phyloP scores from a whole-genome alignment of 441 rosid genomes.

The Kokia cookei region DNA sequence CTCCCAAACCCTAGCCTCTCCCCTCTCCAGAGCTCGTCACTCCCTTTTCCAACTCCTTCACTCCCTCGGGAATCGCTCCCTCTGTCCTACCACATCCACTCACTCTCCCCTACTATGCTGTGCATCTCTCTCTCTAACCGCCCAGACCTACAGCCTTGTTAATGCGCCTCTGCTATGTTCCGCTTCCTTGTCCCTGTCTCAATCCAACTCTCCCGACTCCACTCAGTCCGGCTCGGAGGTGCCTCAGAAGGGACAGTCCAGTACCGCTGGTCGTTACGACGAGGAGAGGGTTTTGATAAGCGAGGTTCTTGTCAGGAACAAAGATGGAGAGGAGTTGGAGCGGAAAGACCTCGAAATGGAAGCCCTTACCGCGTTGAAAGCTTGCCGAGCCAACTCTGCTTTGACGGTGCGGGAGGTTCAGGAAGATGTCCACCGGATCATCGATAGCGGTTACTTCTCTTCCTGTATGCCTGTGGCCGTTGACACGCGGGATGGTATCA shows the following conservation, averaged over 20 bases:
- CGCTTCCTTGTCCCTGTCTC: constrained; percentile 35
- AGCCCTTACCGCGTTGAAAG: constrained; percentile 73
- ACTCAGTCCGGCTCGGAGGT: constrained; percentile 25
- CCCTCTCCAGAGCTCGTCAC: constrained; percentile 29
- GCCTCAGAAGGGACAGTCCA: constrained; percentile 42
- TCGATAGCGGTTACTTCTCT: constrained; percentile 77
- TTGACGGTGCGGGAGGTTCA: constrained; percentile 81
- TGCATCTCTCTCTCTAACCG: constrained; percentile 32
- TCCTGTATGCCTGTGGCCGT: constrained; percentile 90
- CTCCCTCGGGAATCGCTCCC: constrained; percentile 30
- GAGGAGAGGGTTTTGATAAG: constrained; percentile 88
- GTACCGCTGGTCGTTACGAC: constrained; percentile 34
- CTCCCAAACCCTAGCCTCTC: constrained; percentile 29
- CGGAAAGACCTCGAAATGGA: constrained; percentile 82
- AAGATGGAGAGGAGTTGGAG: constrained; percentile 90
- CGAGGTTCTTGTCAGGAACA: constrained; percentile 85
- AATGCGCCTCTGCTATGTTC: constrained; percentile 31
- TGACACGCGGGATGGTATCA: constrained; percentile 83
- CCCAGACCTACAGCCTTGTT: background rate
- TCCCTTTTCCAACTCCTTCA: constrained; percentile 29
- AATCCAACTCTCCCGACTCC: constrained; percentile 10
- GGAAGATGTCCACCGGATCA: constrained; percentile 90
- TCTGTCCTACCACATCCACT: background rate
- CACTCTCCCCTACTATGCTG: constrained; percentile 35
- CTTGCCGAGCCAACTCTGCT: constrained; percentile 82